phyloP scores from a whole-genome alignment of 495 filamentous ascomycete genomes.

The Annulohypoxylon bovei region DNA sequence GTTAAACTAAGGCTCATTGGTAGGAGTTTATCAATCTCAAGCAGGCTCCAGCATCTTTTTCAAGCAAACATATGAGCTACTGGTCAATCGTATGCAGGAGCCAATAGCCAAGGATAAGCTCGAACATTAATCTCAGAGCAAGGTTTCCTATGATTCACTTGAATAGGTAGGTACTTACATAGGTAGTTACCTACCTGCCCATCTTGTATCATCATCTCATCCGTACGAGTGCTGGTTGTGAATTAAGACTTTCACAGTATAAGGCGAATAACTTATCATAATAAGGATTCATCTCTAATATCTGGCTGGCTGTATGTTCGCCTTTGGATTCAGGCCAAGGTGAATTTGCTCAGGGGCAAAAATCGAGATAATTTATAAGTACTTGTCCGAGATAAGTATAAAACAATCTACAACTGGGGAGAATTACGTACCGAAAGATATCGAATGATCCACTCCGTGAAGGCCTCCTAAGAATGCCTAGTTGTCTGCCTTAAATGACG shows the following conservation, averaged over 20 bases:
- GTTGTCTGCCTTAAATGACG: slow-evolving; percentile 7
- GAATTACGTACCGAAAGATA: not conserved
- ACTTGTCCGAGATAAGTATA: not conserved
- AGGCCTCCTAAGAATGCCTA: not conserved
- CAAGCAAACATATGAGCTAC: not conserved
- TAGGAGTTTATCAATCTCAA: not conserved
- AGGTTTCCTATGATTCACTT: not conserved
- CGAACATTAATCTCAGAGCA: not conserved
- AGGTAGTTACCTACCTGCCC: too few relatives aligned
- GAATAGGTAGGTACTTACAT: too few relatives aligned
- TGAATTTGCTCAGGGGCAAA: not conserved
- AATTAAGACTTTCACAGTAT: too few relatives aligned
- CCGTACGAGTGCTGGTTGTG: too few relatives aligned
- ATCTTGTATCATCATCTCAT: too few relatives aligned
- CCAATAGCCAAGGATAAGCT: not conserved
- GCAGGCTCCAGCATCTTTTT: not conserved
- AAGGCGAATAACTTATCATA: too few relatives aligned
- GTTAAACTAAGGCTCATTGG: not conserved
- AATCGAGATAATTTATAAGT: not conserved
- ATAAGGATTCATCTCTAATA: too few relatives aligned
- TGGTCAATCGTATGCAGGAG: not conserved
- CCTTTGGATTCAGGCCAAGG: not conserved
- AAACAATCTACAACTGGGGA: not conserved
- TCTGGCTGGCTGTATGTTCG: not conserved
- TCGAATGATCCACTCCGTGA: not conserved